Percentiles rank a stretch among this genome's conserved stretches.
Evolutionary conservation across 1,284 basidiomycete species (phyloP).

Genomic region (Xerocomus nothofagi): DNA sequence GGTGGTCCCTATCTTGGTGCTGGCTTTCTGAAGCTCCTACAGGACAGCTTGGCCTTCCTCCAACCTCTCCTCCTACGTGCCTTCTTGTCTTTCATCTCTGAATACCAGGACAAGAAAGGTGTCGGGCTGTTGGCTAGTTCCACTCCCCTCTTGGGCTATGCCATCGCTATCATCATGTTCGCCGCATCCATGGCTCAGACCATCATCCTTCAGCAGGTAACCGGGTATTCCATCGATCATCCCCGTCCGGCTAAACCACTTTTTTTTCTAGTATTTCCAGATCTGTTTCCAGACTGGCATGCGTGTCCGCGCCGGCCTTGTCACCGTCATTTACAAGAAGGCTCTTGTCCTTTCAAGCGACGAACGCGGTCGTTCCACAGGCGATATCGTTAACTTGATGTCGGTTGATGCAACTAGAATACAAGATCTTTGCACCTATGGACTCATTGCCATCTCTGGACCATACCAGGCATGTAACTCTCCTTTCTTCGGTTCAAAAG

Average conservation of each 20-base stretch:
- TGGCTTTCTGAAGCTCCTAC: constrained; percentile 65
- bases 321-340: constrained; percentile 86
- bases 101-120: constrained; percentile 56
- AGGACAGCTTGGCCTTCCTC: constrained; percentile 81
- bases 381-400: constrained; percentile 95
- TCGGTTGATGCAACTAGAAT: constrained; percentile 83
- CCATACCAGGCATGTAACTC: constrained; percentile 56
- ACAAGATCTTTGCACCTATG: constrained; percentile 86
- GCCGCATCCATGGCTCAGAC: constrained; percentile 75
- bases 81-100: constrained; percentile 80
- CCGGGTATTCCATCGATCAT: constrained; percentile 3
- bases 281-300: constrained; percentile 83
- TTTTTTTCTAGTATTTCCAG: constrained; percentile 69
- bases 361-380: constrained; percentile 75
- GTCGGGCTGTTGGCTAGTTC: constrained; percentile 24
- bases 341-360: constrained; percentile 84
- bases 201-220: constrained; percentile 81
- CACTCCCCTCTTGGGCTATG: constrained; percentile 62
- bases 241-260: background rate
- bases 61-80: constrained; percentile 89
- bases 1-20: constrained; percentile 78
- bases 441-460: constrained; percentile 67
- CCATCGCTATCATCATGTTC: constrained; percentile 82
- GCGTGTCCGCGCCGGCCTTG: constrained; percentile 87
- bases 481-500: background rate